Evolutionary conservation across 768 basidiomycete species (phyloP), one percentile per base, ranked within the genome.

Genomic region (Leccinum truebloodii): DNA sequence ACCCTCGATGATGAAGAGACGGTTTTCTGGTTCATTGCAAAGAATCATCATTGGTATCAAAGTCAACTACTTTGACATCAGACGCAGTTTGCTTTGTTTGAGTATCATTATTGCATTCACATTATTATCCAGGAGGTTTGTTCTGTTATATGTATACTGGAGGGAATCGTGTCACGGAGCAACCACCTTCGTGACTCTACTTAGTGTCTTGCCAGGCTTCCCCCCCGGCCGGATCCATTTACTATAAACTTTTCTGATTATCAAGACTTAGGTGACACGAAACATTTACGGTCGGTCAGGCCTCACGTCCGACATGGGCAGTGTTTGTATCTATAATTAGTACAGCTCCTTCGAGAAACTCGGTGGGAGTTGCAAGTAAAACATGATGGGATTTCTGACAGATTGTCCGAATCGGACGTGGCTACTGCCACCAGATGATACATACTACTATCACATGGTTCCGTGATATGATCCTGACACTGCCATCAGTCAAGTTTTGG

Each of bases 41-140:
- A 78, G 3, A 73, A 75, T 37, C 82, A 79, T 60, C 83, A 80
- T 55, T 92, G 90, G 90, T 92, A 89, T 78, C 82, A 85, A 61
- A 73, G 82, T 59, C 87, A 53, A 70, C 9, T 8, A 10, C 18
- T 34, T 35, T 59, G 32, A 13, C 12, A 13, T 48, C 44, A 12
- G 9, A 26, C 10, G 8, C 34, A 26, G n/a, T 9, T 20, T 28
- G 41, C 14, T 13, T 57, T 53, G n/a, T 32, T 53, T n/a, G 10
- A 48, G 26, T 69, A 69, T 71, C 55, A 55, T 69, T 71, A 69
- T 69, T 35, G 10, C 51, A 8, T 62, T 65, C 30, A 48, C 22
- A 14, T 56, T 57, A 13, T 28, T 18, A 50, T 7, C 14, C 26
- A 30, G 50, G 50, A 18, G 6, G 3, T 51, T 26, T 51, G 16